Percentiles rank a stretch among this genome's conserved stretches.
These are phyloP conservation scores for Psilocybe tampanensis DNA, from an alignment of 768 basidiomycete species.

Conservation along the genomic window DNA sequence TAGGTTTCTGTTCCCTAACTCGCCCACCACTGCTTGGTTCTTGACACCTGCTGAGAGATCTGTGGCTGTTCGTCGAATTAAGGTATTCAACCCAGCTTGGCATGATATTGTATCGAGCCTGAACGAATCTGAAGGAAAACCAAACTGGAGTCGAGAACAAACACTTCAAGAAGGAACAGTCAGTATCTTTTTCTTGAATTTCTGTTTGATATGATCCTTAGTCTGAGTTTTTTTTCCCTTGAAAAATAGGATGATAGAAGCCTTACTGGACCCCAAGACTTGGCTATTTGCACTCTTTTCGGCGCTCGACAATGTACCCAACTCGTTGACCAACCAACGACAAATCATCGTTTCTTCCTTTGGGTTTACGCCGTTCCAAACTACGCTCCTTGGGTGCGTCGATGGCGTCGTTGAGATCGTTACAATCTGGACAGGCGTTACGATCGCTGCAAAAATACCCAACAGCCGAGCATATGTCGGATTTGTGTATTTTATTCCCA, in stretches of 20 bases:
- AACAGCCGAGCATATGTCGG: conserved; percentile 68
- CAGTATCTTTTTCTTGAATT: conserved; percentile 26
- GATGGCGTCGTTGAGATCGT: conserved; percentile 67
- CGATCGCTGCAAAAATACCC: conserved; percentile 52
- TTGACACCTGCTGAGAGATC: conserved; percentile 64
- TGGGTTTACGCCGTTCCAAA: conserved; percentile 65
- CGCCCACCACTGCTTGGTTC: conserved; percentile 77
- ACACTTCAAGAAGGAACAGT: conserved; percentile 80
- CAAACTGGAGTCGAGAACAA: conserved; percentile 87
- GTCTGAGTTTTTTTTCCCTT: background rate
- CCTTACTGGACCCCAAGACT: conserved; percentile 68
- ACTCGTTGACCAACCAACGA: conserved; percentile 65
- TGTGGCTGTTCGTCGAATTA: conserved; percentile 65
- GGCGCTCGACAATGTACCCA: conserved; percentile 62
- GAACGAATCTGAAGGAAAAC: conserved; percentile 46
- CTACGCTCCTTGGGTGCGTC: conserved; percentile 70
- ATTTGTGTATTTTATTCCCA: conserved; percentile 63
- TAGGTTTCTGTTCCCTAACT: conserved; percentile 75
- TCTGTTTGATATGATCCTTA: background rate
- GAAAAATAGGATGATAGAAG: conserved; percentile 64
- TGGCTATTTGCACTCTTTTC: conserved; percentile 78
- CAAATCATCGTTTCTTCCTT: conserved; percentile 67
- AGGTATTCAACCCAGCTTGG: conserved; percentile 35
- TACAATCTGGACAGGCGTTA: conserved; percentile 70
- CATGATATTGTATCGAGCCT: background rate